Evolutionary conservation across 1,284 basidiomycete species (phyloP).

Genomic region (Apiotrichum montevideense): DNA sequence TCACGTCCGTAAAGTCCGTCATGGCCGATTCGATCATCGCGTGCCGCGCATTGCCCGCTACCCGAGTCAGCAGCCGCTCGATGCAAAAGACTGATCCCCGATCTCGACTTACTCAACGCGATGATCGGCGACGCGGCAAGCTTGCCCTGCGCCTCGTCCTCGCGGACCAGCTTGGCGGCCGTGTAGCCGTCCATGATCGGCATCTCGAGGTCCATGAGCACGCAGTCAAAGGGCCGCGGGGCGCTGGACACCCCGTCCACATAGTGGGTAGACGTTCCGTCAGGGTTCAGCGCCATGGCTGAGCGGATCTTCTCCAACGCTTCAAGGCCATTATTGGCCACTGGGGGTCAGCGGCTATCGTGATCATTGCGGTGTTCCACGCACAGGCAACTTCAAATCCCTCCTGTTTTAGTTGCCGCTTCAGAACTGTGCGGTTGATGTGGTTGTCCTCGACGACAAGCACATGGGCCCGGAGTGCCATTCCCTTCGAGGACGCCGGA

Average conservation of each 20-base stretch:
- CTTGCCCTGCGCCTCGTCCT: conserved; percentile 9
- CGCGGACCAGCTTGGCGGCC: conserved; percentile 10
- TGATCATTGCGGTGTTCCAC: background rate
- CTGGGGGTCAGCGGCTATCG: conserved; percentile 30
- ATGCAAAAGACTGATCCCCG: too few relatives aligned
- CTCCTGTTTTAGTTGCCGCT: conserved; percentile 15
- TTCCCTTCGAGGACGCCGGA: background rate
- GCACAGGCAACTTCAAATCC: conserved; percentile 7
- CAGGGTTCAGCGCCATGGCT: conserved; percentile 16
- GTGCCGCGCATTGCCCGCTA: conserved; percentile 21
- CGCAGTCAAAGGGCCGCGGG: conserved; percentile 29
- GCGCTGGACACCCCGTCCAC: background rate
- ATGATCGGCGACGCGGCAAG: conserved; percentile 3
- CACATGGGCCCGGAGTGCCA: conserved; percentile 8
- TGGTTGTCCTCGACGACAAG: conserved; percentile 38
- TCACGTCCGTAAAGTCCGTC: conserved; percentile 35
- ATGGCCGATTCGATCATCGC: conserved; percentile 16
- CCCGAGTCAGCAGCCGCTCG: background rate
- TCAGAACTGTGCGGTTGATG: conserved; percentile 36
- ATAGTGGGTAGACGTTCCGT: background rate
- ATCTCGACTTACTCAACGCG: conserved; percentile 14
- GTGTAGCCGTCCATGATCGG: conserved; percentile 29
- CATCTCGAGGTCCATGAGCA: conserved; percentile 47
- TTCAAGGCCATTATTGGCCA: conserved; percentile 40
- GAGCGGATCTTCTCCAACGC: conserved; percentile 44